phyloP scores from a whole-genome alignment of 169 alveolate genomes.

The Eimeria sp. region DNA sequence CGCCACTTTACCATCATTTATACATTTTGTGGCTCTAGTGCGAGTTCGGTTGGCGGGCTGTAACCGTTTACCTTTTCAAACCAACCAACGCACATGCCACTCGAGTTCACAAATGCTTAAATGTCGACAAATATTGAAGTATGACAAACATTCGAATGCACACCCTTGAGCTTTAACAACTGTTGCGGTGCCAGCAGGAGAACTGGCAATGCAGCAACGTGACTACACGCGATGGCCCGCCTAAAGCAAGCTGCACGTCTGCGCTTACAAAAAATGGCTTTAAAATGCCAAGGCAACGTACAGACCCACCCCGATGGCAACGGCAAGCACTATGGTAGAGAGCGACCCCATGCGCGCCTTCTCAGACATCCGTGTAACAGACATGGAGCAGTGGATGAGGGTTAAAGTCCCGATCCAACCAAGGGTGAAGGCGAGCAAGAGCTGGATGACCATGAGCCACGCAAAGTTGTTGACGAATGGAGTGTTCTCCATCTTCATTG shows the following conservation, averaged over 20 bases:
- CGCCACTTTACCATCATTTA: neutral
- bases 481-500: conserved; percentile 33
- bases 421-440: conserved; percentile 64
- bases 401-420: conserved; percentile 68
- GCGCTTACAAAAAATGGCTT: neutral
- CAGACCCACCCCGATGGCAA: conserved; percentile 39
- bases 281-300: conserved; percentile 50
- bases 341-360: conserved; percentile 74
- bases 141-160: neutral
- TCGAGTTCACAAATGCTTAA: neutral
- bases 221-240: neutral
- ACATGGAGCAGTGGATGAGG: conserved; percentile 56
- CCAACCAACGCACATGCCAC: neutral
- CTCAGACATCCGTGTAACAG: conserved; percentile 55
- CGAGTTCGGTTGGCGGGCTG: neutral
- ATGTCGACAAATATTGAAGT: neutral
- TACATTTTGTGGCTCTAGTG: conserved; percentile 6
- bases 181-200: neutral
- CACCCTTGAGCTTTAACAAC: neutral
- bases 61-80: neutral
- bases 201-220: neutral
- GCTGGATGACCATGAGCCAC: conserved; percentile 47
- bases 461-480: conserved; percentile 54
- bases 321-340: conserved; percentile 22
- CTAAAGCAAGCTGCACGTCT: neutral